phyloP scores from a whole-genome alignment of 176 grass and related monocot genomes.

The Cenchrus fungigraminus region DNA sequence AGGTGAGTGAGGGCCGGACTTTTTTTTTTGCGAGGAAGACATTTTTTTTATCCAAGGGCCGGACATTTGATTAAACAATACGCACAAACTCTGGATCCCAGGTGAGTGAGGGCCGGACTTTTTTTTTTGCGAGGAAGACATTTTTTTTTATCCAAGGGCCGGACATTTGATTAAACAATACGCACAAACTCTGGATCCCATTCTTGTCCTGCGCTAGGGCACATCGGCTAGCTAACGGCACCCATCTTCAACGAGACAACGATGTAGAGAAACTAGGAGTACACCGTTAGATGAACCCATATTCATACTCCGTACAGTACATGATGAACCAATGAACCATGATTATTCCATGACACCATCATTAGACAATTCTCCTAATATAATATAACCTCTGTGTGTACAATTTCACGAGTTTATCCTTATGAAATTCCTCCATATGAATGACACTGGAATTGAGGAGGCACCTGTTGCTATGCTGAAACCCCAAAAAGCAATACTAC shows the following conservation, averaged over 20 bases:
- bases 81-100: background rate
- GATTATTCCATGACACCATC: too few species aligned
- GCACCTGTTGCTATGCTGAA: background rate
- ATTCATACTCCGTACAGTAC: too few species aligned
- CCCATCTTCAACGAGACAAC: background rate
- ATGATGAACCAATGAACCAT: too few species aligned
- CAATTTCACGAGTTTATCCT: too few species aligned
- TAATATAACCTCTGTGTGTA: too few species aligned
- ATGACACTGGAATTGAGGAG: background rate
- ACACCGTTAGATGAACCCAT: too few species aligned
- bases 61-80: conserved; percentile 28
- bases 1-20: background rate
- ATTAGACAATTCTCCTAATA: too few species aligned
- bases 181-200: background rate
- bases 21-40: too few species aligned
- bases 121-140: too few species aligned
- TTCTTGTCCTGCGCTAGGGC: background rate
- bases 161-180: conserved; percentile 28
- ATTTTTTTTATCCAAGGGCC: background rate
- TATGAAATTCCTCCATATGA: background rate
- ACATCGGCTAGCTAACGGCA: conserved; percentile 14
- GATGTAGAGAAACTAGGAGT: background rate
- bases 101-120: background rate
- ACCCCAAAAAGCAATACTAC: background rate
- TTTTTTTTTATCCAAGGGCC: background rate